phyloP scores from a whole-genome alignment of 192 early-diverging fungal genomes.

The Dissophora ornata region DNA sequence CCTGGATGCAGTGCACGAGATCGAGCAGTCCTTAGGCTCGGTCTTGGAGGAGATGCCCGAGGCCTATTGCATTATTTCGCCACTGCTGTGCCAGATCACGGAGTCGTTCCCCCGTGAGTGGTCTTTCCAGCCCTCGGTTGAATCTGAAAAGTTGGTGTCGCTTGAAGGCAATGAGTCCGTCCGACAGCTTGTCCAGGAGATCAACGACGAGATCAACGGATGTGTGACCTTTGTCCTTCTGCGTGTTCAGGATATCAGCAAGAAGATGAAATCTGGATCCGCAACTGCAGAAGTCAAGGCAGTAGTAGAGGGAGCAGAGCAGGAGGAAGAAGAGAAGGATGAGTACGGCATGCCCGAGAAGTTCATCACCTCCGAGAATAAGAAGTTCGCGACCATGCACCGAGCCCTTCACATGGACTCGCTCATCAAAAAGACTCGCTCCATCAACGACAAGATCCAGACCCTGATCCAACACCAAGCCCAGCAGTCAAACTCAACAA shows the following conservation, averaged over 20 bases:
- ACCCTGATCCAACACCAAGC: constrained; percentile 14
- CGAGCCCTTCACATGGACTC: constrained; percentile 52
- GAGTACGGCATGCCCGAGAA: constrained; percentile 62
- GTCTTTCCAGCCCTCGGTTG: neutral
- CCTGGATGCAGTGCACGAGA: constrained; percentile 33
- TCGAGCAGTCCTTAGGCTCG: constrained; percentile 24
- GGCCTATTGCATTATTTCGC: constrained; percentile 44
- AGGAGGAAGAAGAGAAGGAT: constrained; percentile 50
- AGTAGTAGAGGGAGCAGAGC: constrained; percentile 55
- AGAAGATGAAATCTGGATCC: constrained; percentile 16
- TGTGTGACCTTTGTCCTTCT: constrained; percentile 44
- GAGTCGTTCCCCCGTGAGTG: constrained; percentile 42
- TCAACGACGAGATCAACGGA: constrained; percentile 47
- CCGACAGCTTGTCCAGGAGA: constrained; percentile 35
- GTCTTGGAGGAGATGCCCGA: constrained; percentile 45
- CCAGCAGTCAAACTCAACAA: neutral
- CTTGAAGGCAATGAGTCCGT: constrained; percentile 28
- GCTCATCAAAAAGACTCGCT: constrained; percentile 41
- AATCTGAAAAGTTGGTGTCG: constrained; percentile 3
- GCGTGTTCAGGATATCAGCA: constrained; percentile 47
- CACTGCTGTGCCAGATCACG: constrained; percentile 56
- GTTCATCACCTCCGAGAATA: constrained; percentile 56
- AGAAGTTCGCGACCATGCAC: constrained; percentile 46
- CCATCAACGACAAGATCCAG: constrained; percentile 45
- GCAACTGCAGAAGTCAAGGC: constrained; percentile 52